These are phyloP conservation scores for Yarrowia deformans DNA, from an alignment of 805 yeast species.

Conservation along the genomic window DNA sequence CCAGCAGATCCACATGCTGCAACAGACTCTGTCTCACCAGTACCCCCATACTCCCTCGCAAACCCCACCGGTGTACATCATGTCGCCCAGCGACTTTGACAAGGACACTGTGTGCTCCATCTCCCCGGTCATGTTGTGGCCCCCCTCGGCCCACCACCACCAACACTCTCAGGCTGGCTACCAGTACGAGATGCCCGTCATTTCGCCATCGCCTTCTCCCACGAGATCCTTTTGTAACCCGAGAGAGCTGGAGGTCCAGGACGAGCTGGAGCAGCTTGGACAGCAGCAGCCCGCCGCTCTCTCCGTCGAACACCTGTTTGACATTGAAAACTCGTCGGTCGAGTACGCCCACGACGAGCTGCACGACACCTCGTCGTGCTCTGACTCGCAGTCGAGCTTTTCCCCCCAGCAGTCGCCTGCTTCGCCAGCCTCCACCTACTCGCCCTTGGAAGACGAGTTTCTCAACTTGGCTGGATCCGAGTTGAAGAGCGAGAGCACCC, in stretches of 20 bases:
- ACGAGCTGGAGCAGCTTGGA: conserved; percentile 23
- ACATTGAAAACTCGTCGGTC: conserved; percentile 31
- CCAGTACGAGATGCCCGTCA: conserved; percentile 31
- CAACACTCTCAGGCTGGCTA: neutral
- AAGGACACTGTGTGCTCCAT: conserved; percentile 25
- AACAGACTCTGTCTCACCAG: conserved; percentile 22
- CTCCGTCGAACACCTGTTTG: conserved; percentile 37
- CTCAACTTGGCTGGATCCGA: conserved; percentile 38
- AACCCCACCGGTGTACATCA: conserved; percentile 24
- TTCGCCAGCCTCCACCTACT: conserved; percentile 36
- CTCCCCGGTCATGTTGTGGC: conserved; percentile 38
- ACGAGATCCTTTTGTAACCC: conserved; percentile 35
- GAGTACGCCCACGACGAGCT: conserved; percentile 27
- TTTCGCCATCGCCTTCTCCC: conserved; percentile 34
- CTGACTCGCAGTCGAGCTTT: conserved; percentile 37
- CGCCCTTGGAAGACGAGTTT: conserved; percentile 36
- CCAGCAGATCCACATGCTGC: conserved; percentile 39
- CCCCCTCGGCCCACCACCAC: conserved; percentile 10
- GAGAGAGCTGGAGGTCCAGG: conserved; percentile 37
- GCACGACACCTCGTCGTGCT: conserved; percentile 34
- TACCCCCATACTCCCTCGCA: conserved; percentile 34
- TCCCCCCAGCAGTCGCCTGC: conserved; percentile 38
- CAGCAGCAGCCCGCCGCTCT: conserved; percentile 9
- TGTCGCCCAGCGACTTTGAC: conserved; percentile 22
- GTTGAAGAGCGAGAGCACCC: conserved; percentile 10